Evolutionary conservation across 2,329 filamentous ascomycete species (phyloP).

Genomic region (Aureobasidium mangrovei): DNA sequence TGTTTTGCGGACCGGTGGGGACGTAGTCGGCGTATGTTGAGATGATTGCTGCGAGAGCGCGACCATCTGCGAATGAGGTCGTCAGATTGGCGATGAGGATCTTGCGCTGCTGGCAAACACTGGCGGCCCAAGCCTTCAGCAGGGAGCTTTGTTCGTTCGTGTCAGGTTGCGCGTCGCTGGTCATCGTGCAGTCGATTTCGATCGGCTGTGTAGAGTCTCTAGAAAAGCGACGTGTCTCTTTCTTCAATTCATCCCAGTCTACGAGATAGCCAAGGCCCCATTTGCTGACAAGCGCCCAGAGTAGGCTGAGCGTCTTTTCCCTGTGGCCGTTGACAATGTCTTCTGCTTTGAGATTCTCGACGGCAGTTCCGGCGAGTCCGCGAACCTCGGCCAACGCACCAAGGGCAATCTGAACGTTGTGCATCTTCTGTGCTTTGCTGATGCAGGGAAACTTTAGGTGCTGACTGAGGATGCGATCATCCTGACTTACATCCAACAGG

Average conservation of each 20-base stretch:
- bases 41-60: constrained; percentile 47
- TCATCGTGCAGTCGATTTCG: constrained; percentile 2
- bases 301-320: constrained; percentile 52
- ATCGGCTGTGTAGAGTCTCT: neutral
- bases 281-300: constrained; percentile 52
- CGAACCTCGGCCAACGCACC: constrained; percentile 35
- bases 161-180: neutral
- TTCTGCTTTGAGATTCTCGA: constrained; percentile 41
- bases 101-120: constrained; percentile 46
- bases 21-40: constrained; percentile 47
- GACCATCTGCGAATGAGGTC: constrained; percentile 49
- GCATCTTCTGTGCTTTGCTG: constrained; percentile 47
- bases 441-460: constrained; percentile 50
- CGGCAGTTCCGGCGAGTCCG: constrained; percentile 34
- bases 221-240: constrained; percentile 30
- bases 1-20: constrained; percentile 10
- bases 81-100: constrained; percentile 46
- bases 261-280: constrained; percentile 47
- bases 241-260: constrained; percentile 45
- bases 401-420: constrained; percentile 52
- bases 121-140: constrained; percentile 50
- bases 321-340: constrained; percentile 57
- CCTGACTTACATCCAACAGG: constrained; percentile 19
- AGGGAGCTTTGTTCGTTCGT: constrained; percentile 25
- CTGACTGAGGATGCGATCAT: constrained; percentile 43